phyloP scores from a whole-genome alignment of 371 early-diverging fungal species.

The Massospora cicadina region DNA sequence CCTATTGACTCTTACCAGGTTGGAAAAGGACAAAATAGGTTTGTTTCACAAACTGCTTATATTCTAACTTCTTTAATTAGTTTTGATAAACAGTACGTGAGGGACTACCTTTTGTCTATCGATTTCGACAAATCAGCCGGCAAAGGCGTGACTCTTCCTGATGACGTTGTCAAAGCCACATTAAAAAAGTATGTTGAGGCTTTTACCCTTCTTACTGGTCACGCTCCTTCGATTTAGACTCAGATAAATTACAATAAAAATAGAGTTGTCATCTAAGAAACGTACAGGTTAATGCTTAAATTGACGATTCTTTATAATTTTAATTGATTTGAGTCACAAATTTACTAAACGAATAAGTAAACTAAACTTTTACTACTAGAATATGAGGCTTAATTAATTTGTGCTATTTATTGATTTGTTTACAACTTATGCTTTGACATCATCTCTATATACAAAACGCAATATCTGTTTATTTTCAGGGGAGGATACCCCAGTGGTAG shows the following conservation, averaged over 20 bases:
- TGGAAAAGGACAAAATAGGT: conserved; percentile 73
- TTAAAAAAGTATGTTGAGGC: conserved; percentile 77
- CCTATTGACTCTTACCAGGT: conserved; percentile 57
- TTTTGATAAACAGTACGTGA: conserved; percentile 91
- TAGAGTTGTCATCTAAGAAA: neutral
- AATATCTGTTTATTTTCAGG: too few species aligned
- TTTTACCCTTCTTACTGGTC: conserved; percentile 64
- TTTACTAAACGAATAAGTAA: too few species aligned
- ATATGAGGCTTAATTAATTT: too few species aligned
- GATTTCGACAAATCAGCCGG: conserved; percentile 72
- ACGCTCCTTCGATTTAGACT: conserved; percentile 34
- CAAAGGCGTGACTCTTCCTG: conserved; percentile 51
- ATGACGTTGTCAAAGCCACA: conserved; percentile 65
- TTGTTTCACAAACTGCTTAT: conserved; percentile 4
- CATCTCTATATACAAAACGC: too few species aligned
- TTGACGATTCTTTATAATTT: too few species aligned
- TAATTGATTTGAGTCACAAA: too few species aligned
- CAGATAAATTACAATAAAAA: neutral
- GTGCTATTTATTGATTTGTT: too few species aligned
- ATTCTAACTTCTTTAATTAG: conserved; percentile 19
- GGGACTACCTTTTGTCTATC: conserved; percentile 79
- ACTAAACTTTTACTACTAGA: too few species aligned
- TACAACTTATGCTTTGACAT: too few species aligned
- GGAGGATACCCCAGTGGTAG: too few species aligned
- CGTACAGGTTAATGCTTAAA: too few species aligned